A percentile compares a stretch with the other conserved stretches of the same genome.
Conservation (phyloP, 2,329 filamentous ascomycete genomes). For the Colletotrichum liaoningense region DNA sequence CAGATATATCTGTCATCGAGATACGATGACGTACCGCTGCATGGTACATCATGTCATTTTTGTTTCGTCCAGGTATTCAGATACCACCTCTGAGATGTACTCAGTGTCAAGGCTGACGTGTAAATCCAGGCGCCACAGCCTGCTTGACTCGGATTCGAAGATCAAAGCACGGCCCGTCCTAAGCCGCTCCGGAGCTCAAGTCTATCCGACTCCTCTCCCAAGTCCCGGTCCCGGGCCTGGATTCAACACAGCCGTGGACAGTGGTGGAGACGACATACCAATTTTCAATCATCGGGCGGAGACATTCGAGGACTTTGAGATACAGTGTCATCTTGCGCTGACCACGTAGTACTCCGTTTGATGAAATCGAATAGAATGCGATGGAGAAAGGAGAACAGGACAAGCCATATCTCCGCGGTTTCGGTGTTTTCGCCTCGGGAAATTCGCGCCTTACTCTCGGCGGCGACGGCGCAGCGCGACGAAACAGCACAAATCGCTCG, state of each 20-base stretch:
- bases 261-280: not conserved
- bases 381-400: not conserved
- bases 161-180: not conserved
- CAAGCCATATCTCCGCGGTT: not conserved
- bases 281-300: not conserved
- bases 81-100: too few relatives aligned
- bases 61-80: too few relatives aligned
- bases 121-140: too few relatives aligned
- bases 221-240: too few relatives aligned
- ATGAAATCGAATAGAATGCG: too few relatives aligned
- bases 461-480: not conserved
- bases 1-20: too few relatives aligned
- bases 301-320: too few relatives aligned
- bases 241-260: too few relatives aligned
- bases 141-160: not conserved
- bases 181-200: not conserved
- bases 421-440: not conserved
- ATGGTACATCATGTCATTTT: rapidly evolving
- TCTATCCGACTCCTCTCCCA: not conserved
- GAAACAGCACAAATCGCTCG: not conserved
- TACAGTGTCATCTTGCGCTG: too few relatives aligned
- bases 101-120: too few relatives aligned
- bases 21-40: too few relatives aligned
- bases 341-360: too few relatives aligned
- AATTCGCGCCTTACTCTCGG: not conserved